Base-by-base conservation (phyloP, 768 basidiomycete species). In the Collybiopsis confluens region DNA sequence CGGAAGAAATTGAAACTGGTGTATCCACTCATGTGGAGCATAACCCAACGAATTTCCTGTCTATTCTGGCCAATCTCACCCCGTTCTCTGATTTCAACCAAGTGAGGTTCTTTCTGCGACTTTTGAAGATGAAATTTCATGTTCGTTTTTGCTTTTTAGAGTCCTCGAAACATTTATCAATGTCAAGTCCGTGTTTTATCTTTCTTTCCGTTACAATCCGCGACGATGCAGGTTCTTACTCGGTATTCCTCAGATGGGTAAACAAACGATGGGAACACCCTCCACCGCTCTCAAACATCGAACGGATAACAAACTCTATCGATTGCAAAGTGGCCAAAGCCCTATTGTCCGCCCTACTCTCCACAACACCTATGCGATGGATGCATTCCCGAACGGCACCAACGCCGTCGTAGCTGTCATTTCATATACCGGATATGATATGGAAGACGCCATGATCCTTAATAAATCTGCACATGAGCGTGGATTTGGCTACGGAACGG, bases 401-500 rank as follows among this genome's bases (percentile, higher is more conserved):
- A 99, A 99, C 68, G 97, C 97, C 18, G 77, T 99, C 56, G 97
- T 99, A 45, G 97, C 97, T n/a, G 97, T 99, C 64, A 98, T 99
- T 62, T 99, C 97, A 1, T 99, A 99, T 66, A 99, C 97, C 3
- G 97, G 97, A 3, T 99, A 99, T 70, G 97, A 99, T 68, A 99
- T 99, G 97, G 97, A 99, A 73, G 97, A 99, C 62, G 97, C 97
- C 60, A 99, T 99, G 97, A 99, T 99, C 61, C 74, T 99, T 48
- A 99, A 99, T 70, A 99, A 99, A 72, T 98, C 95, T 1, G 88
- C 93, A 2, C 94, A 99, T 65, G 97, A 99, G 71, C 88, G 97
- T 28, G 97, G 97, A 0, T 99, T 99, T 66, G 94, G 80, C 1
- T 96, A 98, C 65, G 97, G 97, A 24, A 92, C 94, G 1, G 83